phyloP scores from a whole-genome alignment of 345 rosid genomes.

The Mallotus nudiflorus region DNA sequence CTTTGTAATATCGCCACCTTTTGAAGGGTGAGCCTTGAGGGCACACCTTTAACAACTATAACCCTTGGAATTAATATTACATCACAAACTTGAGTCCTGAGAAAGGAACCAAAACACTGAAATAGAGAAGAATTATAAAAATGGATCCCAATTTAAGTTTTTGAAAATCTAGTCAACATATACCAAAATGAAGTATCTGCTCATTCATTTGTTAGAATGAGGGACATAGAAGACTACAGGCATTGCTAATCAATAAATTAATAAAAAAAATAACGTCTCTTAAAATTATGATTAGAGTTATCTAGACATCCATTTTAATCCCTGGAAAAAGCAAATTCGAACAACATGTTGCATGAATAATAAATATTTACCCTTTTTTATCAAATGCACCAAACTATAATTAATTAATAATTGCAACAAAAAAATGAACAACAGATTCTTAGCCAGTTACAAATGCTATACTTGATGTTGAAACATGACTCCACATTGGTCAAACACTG shows the following conservation, averaged over 20 bases:
- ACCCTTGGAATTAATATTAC: background rate
- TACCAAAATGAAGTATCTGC: background rate
- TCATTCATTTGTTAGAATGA: background rate
- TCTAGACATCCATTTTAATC: background rate
- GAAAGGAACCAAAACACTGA: background rate
- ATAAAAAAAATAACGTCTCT: background rate
- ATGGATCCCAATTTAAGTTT: background rate
- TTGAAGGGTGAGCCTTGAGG: no score
- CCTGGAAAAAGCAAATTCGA: background rate
- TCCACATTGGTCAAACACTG: background rate
- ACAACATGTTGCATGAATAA: no score
- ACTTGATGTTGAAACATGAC: background rate
- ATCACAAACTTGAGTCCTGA: background rate
- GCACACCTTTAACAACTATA: no score
- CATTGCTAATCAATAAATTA: background rate
- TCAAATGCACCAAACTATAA: background rate
- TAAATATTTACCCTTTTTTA: background rate
- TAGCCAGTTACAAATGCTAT: background rate
- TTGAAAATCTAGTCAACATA: background rate
- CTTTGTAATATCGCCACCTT: no score
- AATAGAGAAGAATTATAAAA: background rate
- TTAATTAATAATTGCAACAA: background rate
- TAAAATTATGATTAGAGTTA: background rate
- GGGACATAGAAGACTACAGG: background rate
- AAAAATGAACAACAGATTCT: background rate